phyloP scores from a whole-genome alignment of 768 basidiomycete genomes.

The Coprinopsis strossmayeri region DNA sequence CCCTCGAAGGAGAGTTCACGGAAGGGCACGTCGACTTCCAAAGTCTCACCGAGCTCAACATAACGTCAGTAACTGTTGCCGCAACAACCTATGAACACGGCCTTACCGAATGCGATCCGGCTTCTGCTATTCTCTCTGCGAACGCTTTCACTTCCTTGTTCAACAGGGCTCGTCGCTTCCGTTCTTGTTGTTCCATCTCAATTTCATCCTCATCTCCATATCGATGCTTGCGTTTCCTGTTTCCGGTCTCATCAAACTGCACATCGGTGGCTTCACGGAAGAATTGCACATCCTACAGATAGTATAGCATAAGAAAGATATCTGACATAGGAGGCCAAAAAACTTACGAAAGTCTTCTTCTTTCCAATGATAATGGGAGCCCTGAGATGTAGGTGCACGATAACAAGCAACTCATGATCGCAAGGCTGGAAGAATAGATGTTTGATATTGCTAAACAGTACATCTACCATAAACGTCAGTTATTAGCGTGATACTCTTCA shows the following conservation, averaged over 20 bases:
- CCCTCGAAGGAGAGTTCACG: conserved; percentile 95
- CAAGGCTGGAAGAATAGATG: conserved; percentile 99
- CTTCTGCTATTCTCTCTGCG: conserved; percentile 87
- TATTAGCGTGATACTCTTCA: too few relatives aligned
- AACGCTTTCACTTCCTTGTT: conserved; percentile 95
- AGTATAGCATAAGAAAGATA: conserved; percentile 3
- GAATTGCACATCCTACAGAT: conserved; percentile 86
- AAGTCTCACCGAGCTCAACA: conserved; percentile 58
- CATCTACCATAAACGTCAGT: too few relatives aligned
- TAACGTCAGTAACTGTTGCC: conserved; percentile 6
- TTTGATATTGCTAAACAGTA: conserved; percentile 95
- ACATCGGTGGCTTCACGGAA: conserved; percentile 97
- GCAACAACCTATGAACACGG: background rate
- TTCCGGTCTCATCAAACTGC: conserved; percentile 99
- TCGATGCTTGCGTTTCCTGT: conserved; percentile 91
- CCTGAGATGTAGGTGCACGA: conserved; percentile 89
- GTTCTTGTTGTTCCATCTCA: conserved; percentile 96
- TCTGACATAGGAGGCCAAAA: conserved; percentile 1
- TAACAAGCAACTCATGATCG: conserved; percentile 90
- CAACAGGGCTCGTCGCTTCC: conserved; percentile 78
- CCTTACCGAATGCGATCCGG: conserved; percentile 67
- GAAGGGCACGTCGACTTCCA: conserved; percentile 97
- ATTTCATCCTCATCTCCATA: conserved; percentile 99
- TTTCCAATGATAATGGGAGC: conserved; percentile 98
- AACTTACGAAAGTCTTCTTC: conserved; percentile 87